phyloP scores from a whole-genome alignment of 2,329 filamentous ascomycete genomes.

The Neofusicoccum cordaticola region DNA sequence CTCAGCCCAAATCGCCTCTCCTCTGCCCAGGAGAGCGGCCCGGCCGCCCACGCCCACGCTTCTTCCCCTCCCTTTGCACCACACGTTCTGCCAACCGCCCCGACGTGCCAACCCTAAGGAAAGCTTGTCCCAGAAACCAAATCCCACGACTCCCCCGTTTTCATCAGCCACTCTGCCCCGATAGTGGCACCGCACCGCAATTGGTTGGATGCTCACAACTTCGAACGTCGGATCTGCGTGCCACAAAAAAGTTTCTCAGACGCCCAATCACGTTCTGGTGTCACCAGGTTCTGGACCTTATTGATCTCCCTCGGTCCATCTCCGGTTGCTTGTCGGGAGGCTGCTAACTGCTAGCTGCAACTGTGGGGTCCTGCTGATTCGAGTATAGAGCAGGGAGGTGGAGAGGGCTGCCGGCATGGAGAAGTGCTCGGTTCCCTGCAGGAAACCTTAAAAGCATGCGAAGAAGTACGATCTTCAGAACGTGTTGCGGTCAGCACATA shows the following conservation, averaged over 20 bases:
- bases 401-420: background rate
- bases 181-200: background rate
- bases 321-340: no score
- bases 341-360: background rate
- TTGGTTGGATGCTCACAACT: background rate
- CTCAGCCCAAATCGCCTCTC: no score
- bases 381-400: background rate
- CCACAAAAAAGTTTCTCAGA: background rate
- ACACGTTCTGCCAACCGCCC: no score
- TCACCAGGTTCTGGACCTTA: background rate
- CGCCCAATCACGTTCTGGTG: background rate
- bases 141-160: background rate
- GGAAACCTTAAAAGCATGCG: background rate
- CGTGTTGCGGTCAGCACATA: no score
- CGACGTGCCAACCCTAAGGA: no score
- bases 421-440: background rate
- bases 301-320: background rate
- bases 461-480: no score
- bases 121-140: no score
- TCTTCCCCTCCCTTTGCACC: no score
- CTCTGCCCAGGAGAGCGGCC: no score
- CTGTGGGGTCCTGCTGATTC: background rate
- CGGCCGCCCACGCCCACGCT: no score
- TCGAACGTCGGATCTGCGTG: conserved; percentile 14
- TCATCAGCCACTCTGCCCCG: conserved; percentile 1